Conservation (phyloP, 805 yeast genomes). For the Naumovozyma dairenensis region DNA sequence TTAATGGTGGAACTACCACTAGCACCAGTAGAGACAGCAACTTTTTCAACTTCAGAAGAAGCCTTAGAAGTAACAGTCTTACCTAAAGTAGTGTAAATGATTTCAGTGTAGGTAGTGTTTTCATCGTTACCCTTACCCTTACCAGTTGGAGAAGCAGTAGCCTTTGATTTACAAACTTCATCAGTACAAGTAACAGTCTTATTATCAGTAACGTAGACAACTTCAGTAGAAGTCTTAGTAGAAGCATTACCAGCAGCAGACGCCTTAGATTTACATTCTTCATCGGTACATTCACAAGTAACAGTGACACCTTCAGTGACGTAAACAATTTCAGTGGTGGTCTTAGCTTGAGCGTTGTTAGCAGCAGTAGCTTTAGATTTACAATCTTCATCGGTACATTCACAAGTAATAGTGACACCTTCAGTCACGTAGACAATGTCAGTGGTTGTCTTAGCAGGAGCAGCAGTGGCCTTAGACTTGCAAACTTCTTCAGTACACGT, state of each 20-base stretch:
- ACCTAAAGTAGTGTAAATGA: too few relatives aligned
- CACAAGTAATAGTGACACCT: slow-evolving; percentile 1
- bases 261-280: neutral
- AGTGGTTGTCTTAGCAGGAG: slow-evolving; percentile 1
- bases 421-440: neutral
- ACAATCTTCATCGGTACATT: slow-evolving; percentile 2
- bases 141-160: slow-evolving; percentile 4
- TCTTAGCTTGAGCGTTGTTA: neutral
- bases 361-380: slow-evolving; percentile 1
- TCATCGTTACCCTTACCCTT: too few relatives aligned
- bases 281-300: neutral
- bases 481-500: slow-evolving; percentile 7
- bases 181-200: slow-evolving; percentile 9
- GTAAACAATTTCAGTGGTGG: neutral
- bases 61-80: too few relatives aligned
- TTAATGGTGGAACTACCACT: too few relatives aligned
- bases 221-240: neutral
- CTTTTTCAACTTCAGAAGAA: too few relatives aligned
- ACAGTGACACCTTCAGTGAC: neutral
- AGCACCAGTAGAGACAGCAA: too few relatives aligned
- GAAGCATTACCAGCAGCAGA: neutral
- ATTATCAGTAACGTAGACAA: too few relatives aligned
- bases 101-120: too few relatives aligned
- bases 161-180: slow-evolving; percentile 8
- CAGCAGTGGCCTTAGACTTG: slow-evolving; percentile 5